phyloP scores from a whole-genome alignment of 1,139 yeast species.

The Zygosaccharomyces pseudobailii region DNA sequence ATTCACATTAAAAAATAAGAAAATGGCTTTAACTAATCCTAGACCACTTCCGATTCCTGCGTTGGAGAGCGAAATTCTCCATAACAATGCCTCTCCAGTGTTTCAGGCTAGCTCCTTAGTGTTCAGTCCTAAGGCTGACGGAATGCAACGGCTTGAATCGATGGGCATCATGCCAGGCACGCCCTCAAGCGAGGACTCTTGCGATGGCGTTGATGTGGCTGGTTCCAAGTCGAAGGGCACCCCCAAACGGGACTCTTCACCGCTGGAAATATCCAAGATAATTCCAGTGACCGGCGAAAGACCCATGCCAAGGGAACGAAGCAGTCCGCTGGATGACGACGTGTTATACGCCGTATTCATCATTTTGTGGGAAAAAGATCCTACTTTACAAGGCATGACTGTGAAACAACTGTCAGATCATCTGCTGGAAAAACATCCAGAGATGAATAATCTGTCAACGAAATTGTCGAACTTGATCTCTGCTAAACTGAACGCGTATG shows the following conservation, averaged over 20 bases:
- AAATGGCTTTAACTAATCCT: constrained; percentile 35
- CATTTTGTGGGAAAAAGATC: constrained; percentile 62
- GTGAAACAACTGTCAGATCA: constrained; percentile 80
- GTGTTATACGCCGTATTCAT: constrained; percentile 70
- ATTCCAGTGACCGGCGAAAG: constrained; percentile 80
- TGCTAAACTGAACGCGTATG: constrained; percentile 79
- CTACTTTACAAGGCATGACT: constrained; percentile 72
- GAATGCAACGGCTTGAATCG: constrained; percentile 8
- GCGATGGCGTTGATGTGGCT: constrained; percentile 5
- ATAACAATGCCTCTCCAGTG: constrained; percentile 31
- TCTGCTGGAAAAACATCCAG: constrained; percentile 67
- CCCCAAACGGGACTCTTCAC: constrained; percentile 35
- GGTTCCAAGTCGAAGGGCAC: constrained; percentile 11
- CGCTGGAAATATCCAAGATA: constrained; percentile 70
- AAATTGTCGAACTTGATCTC: constrained; percentile 77
- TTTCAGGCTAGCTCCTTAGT: constrained; percentile 29
- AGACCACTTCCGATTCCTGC: constrained; percentile 32
- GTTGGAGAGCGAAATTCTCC: constrained; percentile 29
- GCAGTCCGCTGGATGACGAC: constrained; percentile 65
- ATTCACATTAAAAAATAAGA: background rate
- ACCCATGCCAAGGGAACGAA: constrained; percentile 62
- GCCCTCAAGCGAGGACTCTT: constrained; percentile 10
- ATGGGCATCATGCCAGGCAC: constrained; percentile 10
- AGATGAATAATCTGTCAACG: constrained; percentile 71
- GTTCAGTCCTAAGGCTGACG: constrained; percentile 15